These are phyloP conservation scores for Amoebophrya sp. DNA, from an alignment of 169 alveolate genomes.

Conservation along the genomic window DNA sequence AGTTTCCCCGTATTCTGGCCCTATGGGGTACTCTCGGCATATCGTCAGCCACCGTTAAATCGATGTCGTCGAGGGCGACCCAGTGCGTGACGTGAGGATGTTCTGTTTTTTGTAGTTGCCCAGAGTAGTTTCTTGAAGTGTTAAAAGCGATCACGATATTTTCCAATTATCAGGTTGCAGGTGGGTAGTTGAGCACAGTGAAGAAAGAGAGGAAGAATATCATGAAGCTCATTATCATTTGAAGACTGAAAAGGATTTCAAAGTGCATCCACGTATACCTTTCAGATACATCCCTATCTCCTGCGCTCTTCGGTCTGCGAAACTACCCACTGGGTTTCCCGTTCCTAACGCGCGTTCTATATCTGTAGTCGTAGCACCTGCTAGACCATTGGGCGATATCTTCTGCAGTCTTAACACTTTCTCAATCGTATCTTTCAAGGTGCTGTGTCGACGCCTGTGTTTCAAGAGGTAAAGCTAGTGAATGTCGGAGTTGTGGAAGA, in stretches of 20 bases:
- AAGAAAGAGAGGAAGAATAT: too few relatives aligned
- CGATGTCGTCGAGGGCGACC: conserved; percentile 17
- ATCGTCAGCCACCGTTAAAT: not conserved
- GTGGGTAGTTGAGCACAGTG: too few relatives aligned
- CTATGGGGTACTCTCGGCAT: not conserved
- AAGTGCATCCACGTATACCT: too few relatives aligned
- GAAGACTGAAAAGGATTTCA: too few relatives aligned
- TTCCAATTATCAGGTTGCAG: too few relatives aligned
- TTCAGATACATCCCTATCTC: not conserved
- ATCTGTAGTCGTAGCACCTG: not conserved
- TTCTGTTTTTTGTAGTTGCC: too few relatives aligned
- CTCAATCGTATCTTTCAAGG: not conserved
- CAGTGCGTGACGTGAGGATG: conserved; percentile 13
- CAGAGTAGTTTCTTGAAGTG: too few relatives aligned
- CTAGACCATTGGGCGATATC: not conserved
- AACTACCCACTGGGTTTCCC: not conserved
- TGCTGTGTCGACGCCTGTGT: not conserved
- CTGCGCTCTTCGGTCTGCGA: not conserved
- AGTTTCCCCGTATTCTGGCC: conserved; percentile 12
- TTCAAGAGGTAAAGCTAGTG: too few relatives aligned
- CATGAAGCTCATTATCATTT: too few relatives aligned
- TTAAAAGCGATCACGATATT: too few relatives aligned
- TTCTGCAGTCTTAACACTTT: not conserved
- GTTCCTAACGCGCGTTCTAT: not conserved
- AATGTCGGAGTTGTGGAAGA: too few relatives aligned